Percentiles rank a stretch among this genome's conserved stretches.
These are phyloP conservation scores for Bryum argenteum DNA, from an alignment of 225 moss, liverwort and hornwort species.

Conservation along the genomic window DNA sequence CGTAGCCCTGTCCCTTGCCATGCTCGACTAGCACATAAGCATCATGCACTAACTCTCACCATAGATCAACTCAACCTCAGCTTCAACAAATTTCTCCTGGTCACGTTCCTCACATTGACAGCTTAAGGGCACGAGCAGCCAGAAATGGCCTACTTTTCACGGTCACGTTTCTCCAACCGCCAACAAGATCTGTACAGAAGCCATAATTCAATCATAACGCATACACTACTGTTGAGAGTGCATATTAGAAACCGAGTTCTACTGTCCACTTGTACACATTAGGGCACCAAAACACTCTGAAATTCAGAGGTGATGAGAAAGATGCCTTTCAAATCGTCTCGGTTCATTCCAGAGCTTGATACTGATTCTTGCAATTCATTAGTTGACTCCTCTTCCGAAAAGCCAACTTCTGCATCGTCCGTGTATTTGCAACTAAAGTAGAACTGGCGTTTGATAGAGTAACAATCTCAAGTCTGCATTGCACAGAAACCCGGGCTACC, in stretches of 20 bases:
- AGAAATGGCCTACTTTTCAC: constrained; percentile 23
- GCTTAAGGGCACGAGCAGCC: constrained; percentile 13
- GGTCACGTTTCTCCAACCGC: constrained; percentile 24
- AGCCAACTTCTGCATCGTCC: neutral
- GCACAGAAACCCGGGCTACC: neutral
- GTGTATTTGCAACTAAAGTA: constrained; percentile 11
- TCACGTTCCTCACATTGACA: constrained; percentile 14
- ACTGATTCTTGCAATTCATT: constrained; percentile 13
- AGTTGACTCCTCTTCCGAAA: constrained; percentile 11
- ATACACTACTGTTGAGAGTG: neutral
- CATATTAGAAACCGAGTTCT: constrained; percentile 3
- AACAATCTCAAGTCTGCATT: neutral
- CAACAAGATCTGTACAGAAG: constrained; percentile 18
- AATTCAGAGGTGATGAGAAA: neutral
- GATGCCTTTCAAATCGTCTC: constrained; percentile 20
- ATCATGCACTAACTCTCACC: constrained; percentile 23
- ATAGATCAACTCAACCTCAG: constrained; percentile 17
- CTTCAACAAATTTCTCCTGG: constrained; percentile 3
- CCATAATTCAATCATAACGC: constrained; percentile 15
- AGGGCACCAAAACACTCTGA: constrained; percentile 8
- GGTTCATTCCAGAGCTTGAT: neutral
- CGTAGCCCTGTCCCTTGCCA: constrained; percentile 39
- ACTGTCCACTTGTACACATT: neutral
- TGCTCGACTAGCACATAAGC: constrained; percentile 25
- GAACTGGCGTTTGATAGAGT: constrained; percentile 1